Conservation (phyloP, 345 rosid species). For the Populus tremula region DNA sequence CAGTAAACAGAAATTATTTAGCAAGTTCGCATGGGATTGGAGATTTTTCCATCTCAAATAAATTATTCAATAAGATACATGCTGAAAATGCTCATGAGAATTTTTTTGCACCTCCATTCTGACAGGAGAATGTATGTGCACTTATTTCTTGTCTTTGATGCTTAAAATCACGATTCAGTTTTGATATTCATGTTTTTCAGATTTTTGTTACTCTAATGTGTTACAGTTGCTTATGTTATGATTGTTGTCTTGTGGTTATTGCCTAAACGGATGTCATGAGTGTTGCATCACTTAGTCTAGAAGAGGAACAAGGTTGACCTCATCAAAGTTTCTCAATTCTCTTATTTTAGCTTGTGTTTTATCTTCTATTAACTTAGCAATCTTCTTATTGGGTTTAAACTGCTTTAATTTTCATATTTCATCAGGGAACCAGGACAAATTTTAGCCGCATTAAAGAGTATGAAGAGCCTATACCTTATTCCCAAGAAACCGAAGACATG, state of each 20-base stretch:
- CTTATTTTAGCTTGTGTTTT: background rate
- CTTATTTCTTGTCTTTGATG: background rate
- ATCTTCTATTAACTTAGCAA: background rate
- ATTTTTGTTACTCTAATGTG: background rate
- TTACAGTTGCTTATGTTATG: background rate
- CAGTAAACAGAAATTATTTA: background rate
- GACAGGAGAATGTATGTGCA: background rate
- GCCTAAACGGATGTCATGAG: background rate
- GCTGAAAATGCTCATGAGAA: background rate
- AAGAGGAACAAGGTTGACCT: background rate
- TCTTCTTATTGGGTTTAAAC: background rate
- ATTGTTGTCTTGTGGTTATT: background rate
- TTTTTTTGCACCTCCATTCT: background rate
- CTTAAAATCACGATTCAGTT: background rate
- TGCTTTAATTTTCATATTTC: constrained; percentile 1
- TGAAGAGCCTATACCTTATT: constrained; percentile 40
- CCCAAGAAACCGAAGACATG: constrained; percentile 48
- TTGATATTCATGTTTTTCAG: background rate
- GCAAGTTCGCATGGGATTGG: background rate
- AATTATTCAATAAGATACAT: background rate
- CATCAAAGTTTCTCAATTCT: background rate
- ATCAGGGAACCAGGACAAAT: constrained; percentile 67
- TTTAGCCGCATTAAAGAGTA: constrained; percentile 47
- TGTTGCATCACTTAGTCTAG: background rate
- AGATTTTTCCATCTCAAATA: background rate